A percentile compares a stretch with the other conserved stretches of the same genome.
Evolutionary conservation across 1,139 yeast genomes (phyloP).

Genomic region (Debaryomyces nepalensis): DNA sequence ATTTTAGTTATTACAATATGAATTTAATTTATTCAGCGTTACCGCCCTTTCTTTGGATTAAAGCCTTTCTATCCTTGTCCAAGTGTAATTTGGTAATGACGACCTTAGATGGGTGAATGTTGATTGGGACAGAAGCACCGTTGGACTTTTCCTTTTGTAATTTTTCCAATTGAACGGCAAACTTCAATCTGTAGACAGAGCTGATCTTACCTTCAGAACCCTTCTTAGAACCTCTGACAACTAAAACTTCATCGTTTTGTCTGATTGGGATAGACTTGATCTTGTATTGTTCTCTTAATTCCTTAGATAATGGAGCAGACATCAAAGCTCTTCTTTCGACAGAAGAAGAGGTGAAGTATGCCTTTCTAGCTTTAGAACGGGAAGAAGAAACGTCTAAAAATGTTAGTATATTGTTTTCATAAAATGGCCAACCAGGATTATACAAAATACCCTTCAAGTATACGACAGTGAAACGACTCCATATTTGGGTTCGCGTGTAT

Average conservation of each 20-base stretch:
- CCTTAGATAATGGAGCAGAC: conserved; percentile 99
- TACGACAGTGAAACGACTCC: too few species aligned
- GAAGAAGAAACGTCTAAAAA: conserved; percentile 93
- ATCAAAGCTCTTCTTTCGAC: conserved; percentile 92
- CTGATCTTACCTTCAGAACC: conserved; percentile 99
- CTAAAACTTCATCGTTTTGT: conserved; percentile 94
- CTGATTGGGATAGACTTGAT: conserved; percentile 96
- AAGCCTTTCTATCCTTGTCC: conserved; percentile 98
- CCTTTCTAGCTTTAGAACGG: conserved; percentile 99
- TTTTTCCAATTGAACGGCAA: conserved; percentile 95
- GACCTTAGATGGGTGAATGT: conserved; percentile 98
- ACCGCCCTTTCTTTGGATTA: conserved; percentile 66
- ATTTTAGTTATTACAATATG: conserved; percentile 16
- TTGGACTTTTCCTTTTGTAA: conserved; percentile 96
- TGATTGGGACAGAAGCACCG: conserved; percentile 98
- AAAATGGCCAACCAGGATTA: neutral
- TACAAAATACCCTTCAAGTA: conserved; percentile 10
- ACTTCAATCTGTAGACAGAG: conserved; percentile 99
- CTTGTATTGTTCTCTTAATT: conserved; percentile 97
- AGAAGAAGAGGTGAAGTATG: conserved; percentile 98
- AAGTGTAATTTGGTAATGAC: conserved; percentile 98
- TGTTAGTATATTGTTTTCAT: conserved; percentile 34
- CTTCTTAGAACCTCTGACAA: conserved; percentile 99
- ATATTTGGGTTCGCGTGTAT: too few species aligned
- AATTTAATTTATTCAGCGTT: conserved; percentile 34